Base-by-base conservation (phyloP, 805 yeast species). In the Torulaspora maleeae region DNA sequence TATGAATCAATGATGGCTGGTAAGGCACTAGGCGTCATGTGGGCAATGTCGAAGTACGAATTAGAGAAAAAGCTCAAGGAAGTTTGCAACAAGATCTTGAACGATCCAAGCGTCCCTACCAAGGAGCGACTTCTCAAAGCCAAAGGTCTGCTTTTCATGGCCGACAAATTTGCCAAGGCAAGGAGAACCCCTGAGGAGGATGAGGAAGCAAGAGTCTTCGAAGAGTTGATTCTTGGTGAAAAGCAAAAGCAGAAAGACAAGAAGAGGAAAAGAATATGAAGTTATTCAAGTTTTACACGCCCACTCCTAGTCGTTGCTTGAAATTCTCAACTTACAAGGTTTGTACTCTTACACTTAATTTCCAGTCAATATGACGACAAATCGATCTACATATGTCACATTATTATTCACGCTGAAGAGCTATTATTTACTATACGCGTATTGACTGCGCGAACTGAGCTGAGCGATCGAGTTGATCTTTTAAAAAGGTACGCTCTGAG, bases 41-140 rank as follows among this genome's bases (percentile, higher is more conserved):
- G 99, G 99, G 86, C 86, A 17, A 86, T 95, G 32, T 87, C 96
- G 16, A 82, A 85, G 55, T 83, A 80, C 66, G 99, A 93, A 69
- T 81, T 90, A 43, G 82, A 83, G 48, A 74, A 83, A 24, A 82
- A 86, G n/a, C 61, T 86, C 42, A 78, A 93, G 39, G 90, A 83
- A 27, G 89, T 89, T 8, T 86, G 93, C 63, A 93, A 86, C 53
- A 75, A 73, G 48, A 85, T 90, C 5, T 71, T 90, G 36, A 70
- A 77, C 49, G 96, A 91, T 60, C 80, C 82, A 60, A 48, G 64
- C 0, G 76, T 85, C n/a, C 63, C 78, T 7, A 69, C 77, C 11
- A 72, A 77, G 49, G 83, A 80, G 57, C 79, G 95, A 52, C 55
- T 78, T 3, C 78, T 77, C 35, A 78, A 95, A 45, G 97, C 98